Percentiles rank a stretch among this genome's conserved stretches.
Conservation (phyloP, 768 basidiomycete genomes). For the Rhodocollybia butyracea region DNA sequence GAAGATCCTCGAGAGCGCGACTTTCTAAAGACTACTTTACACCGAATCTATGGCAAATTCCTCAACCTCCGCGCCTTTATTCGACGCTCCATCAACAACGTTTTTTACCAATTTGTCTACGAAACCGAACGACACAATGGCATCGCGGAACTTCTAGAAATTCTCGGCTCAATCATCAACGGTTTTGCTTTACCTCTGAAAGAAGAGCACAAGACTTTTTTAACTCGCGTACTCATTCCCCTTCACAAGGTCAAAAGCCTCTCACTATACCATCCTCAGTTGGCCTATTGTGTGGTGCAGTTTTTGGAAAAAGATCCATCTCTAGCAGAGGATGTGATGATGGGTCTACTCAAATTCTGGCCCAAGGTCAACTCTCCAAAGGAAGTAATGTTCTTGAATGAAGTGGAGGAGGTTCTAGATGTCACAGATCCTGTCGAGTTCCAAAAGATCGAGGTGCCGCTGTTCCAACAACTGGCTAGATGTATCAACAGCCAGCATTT, state of each 20-base stretch:
- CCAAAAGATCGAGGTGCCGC: conserved; percentile 87
- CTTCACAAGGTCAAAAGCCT: conserved; percentile 97
- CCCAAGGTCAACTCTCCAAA: conserved; percentile 99
- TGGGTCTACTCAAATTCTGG: conserved; percentile 96
- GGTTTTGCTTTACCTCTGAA: conserved; percentile 97
- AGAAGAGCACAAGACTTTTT: conserved; percentile 98
- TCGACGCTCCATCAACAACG: conserved; percentile 98
- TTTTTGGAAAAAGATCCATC: conserved; percentile 95
- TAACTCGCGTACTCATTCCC: conserved; percentile 90
- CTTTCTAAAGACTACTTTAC: conserved; percentile 97
- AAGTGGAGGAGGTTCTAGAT: conserved; percentile 98
- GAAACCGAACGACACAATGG: conserved; percentile 99
- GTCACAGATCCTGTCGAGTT: conserved; percentile 97
- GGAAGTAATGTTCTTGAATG: conserved; percentile 99
- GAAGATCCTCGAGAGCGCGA: conserved; percentile 99
- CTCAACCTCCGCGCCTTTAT: conserved; percentile 98
- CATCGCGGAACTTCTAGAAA: conserved; percentile 96
- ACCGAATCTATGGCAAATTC: conserved; percentile 99
- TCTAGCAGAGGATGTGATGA: conserved; percentile 92
- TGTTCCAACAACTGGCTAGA: conserved; percentile 92
- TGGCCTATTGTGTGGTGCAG: conserved; percentile 98
- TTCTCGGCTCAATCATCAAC: conserved; percentile 98
- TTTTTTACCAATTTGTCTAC: conserved; percentile 99
- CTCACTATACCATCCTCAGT: conserved; percentile 98
- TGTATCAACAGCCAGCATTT: conserved; percentile 99